A percentile compares a stretch with the other conserved stretches of the same genome.
Conservation (phyloP, 805 yeast genomes). For the Citeromyces nyonsensis region DNA sequence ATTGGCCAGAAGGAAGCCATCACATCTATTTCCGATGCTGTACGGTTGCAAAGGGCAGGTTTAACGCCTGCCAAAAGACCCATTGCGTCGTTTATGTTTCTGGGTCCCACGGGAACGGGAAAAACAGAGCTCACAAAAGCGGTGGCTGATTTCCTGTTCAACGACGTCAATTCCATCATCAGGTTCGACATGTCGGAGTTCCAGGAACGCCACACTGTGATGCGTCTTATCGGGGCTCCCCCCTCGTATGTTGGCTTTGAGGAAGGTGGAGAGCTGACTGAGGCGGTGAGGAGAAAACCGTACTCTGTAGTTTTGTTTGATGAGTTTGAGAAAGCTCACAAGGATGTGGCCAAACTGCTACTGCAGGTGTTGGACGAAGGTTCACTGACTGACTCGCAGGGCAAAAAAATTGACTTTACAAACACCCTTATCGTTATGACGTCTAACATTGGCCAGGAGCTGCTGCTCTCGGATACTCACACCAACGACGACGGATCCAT, state of each 20-base stretch:
- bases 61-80: constrained; percentile 89
- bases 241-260: constrained; percentile 97
- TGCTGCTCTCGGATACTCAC: constrained; percentile 49
- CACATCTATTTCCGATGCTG: constrained; percentile 81
- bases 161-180: constrained; percentile 73
- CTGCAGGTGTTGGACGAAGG: constrained; percentile 95
- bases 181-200: constrained; percentile 97
- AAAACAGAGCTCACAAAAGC: constrained; percentile 92
- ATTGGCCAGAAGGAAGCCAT: constrained; percentile 96
- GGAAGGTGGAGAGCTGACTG: constrained; percentile 91
- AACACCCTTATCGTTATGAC: constrained; percentile 95
- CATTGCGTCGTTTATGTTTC: constrained; percentile 88
- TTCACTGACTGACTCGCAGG: constrained; percentile 85
- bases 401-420: constrained; percentile 85
- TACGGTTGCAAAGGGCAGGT: constrained; percentile 92
- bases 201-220: constrained; percentile 85
- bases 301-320: constrained; percentile 87
- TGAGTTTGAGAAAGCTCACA: constrained; percentile 95
- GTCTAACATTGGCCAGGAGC: constrained; percentile 90
- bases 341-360: constrained; percentile 81
- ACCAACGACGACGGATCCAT: constrained; percentile 45
- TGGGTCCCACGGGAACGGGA: constrained; percentile 99
- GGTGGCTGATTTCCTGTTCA: constrained; percentile 82
- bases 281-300: constrained; percentile 90
- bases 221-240: constrained; percentile 92